Percentiles rank a stretch among this genome's conserved stretches.
These are phyloP conservation scores for Eimeria sp. DNA, from an alignment of 169 alveolate species.

Conservation along the genomic window DNA sequence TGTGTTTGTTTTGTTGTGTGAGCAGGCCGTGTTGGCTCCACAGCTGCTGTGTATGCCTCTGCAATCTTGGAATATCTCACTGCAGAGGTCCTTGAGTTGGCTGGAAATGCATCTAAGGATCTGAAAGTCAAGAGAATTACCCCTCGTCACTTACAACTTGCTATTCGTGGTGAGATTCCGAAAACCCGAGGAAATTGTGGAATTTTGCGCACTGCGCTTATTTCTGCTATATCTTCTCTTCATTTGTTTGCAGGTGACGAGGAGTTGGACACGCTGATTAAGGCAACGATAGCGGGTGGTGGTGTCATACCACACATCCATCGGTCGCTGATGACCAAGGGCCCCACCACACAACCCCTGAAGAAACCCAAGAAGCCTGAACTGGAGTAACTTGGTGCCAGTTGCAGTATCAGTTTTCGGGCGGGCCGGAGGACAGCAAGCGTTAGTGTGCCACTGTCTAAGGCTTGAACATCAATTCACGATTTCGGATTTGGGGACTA, in stretches of 20 bases:
- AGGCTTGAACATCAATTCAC: conserved; percentile 1
- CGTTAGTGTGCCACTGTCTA: not conserved
- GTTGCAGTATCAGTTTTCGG: not conserved
- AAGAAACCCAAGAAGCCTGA: conserved; percentile 80
- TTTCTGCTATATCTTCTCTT: not conserved
- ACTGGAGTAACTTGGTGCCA: not conserved
- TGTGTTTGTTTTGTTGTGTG: not conserved
- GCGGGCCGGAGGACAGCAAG: not conserved
- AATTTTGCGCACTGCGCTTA: not conserved
- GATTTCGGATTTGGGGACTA: conserved; percentile 21
- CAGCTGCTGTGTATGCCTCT: conserved; percentile 99
- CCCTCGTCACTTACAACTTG: conserved; percentile 98
- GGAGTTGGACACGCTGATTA: conserved; percentile 98
- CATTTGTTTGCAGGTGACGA: conserved; percentile 97
- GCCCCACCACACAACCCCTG: conserved; percentile 82
- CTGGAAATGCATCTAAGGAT: conserved; percentile 99
- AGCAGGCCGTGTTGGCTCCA: conserved; percentile 97
- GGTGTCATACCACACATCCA: conserved; percentile 99
- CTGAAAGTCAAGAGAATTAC: conserved; percentile 98
- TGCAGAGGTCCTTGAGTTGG: conserved; percentile 99
- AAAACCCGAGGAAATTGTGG: not conserved
- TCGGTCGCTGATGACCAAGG: conserved; percentile 84
- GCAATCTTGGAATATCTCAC: conserved; percentile 99
- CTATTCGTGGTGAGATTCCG: conserved; percentile 87
- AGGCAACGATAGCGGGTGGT: conserved; percentile 99